Evolutionary conservation across 1,284 basidiomycete species (phyloP).

Genomic region (Sutorius eximius): DNA sequence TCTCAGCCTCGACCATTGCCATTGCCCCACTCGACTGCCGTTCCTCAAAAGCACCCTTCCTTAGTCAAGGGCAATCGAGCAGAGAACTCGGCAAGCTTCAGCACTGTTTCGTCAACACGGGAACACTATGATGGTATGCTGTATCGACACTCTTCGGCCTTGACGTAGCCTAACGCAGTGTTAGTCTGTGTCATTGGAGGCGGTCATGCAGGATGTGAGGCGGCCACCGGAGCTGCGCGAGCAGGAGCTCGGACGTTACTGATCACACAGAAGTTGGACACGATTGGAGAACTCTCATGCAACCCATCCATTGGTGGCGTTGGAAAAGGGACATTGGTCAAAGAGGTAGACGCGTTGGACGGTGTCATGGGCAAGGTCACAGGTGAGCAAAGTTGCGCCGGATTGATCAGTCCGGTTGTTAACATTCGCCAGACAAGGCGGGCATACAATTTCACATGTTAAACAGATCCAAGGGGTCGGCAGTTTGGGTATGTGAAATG

Average conservation of each 20-base stretch:
- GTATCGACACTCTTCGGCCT: background rate
- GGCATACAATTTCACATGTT: constrained; percentile 87
- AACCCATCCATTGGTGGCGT: constrained; percentile 89
- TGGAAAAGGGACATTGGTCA: constrained; percentile 86
- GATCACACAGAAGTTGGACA: constrained; percentile 77
- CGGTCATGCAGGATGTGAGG: constrained; percentile 90
- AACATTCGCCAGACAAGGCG: constrained; percentile 65
- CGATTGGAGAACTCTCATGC: constrained; percentile 86
- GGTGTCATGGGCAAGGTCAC: constrained; percentile 77
- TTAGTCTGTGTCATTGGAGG: constrained; percentile 87
- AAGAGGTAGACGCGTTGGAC: constrained; percentile 86
- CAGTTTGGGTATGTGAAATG: constrained; percentile 69
- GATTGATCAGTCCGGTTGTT: background rate
- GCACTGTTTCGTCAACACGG: background rate
- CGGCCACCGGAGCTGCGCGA: constrained; percentile 81
- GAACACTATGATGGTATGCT: constrained; percentile 27
- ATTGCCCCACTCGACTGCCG: background rate
- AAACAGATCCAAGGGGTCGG: constrained; percentile 83
- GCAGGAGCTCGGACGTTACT: constrained; percentile 79
- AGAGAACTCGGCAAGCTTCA: constrained; percentile 3
- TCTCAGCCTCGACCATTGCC: background rate
- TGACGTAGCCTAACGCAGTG: background rate
- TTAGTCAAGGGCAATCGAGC: background rate
- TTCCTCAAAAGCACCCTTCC: background rate
- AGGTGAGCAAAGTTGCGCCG: constrained; percentile 44